phyloP scores from a whole-genome alignment of 805 yeast genomes.

The Wickerhamiella sorbophila region DNA sequence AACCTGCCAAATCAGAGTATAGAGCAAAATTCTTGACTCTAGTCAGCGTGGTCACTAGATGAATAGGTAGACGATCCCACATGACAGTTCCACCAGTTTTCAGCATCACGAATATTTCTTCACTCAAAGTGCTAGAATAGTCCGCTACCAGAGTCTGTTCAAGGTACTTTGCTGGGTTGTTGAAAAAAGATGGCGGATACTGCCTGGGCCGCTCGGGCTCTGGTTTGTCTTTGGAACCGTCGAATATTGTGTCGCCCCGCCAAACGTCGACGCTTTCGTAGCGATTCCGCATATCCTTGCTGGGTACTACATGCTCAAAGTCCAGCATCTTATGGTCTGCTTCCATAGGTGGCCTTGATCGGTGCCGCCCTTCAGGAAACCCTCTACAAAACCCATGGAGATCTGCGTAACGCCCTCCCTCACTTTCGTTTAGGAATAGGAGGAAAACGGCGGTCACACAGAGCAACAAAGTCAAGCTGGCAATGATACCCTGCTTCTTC shows the following conservation, averaged over 20 bases:
- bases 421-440: too few relatives aligned
- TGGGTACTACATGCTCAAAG: not conserved
- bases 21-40: slow-evolving; percentile 25
- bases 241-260: slow-evolving; percentile 4
- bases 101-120: slow-evolving; percentile 24
- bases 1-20: slow-evolving; percentile 25
- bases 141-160: slow-evolving; percentile 2
- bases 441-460: not conserved
- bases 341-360: too few relatives aligned
- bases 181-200: not conserved
- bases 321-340: not conserved
- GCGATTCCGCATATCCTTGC: slow-evolving; percentile 1
- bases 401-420: too few relatives aligned
- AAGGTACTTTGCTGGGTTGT: not conserved
- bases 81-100: slow-evolving; percentile 27
- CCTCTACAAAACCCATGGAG: not conserved
- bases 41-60: slow-evolving; percentile 25
- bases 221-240: not conserved
- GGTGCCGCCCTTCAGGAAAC: too few relatives aligned
- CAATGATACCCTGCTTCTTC: not conserved
- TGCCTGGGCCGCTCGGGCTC: slow-evolving; percentile 1
- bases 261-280: slow-evolving; percentile 5
- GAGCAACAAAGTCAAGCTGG: not conserved
- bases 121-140: not conserved
- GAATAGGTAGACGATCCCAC: slow-evolving; percentile 28